Evolutionary conservation across 2,329 filamentous ascomycete species (phyloP), one percentile per base, ranked within the genome.

Genomic region (Atkinsonella hypoxylon): DNA sequence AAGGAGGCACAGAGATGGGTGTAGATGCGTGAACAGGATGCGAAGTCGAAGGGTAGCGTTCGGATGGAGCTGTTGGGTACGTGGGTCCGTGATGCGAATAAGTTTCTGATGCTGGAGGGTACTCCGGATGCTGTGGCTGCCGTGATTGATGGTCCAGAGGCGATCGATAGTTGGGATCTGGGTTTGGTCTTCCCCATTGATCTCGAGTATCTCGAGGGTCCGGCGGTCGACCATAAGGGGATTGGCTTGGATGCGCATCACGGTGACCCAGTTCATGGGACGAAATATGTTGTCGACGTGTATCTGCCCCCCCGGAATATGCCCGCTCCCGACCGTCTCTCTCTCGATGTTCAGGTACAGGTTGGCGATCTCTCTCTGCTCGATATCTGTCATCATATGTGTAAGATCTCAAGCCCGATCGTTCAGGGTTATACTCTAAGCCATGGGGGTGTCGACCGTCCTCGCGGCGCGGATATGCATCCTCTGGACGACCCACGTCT

Each of bases 331-430:
- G 65, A 18, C 67, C 65, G 51, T 73, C 70, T 9, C 70, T 61
- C 45, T 74, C 70, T 8, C 70, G 62, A 42, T 68, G 61, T 39
- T 76, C 72, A 48, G 65, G 63, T 43, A 74, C 74, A 50, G 68
- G 64, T 49, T 70, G 67, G 30, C 72, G 67, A 46, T 77, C 75
- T 43, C 70, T 67, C 49, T 76, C 75, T 13, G 68, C 63, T 51
- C 74, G 68, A 50, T 72, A 79, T 42, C 76, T 73, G 18, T 80
- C 77, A 51, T 82, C 78, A 55, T 75, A 79, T 2, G 63, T 61
- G 48, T 65, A 64, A 3, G 66, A 61, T 45, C 76, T 72, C 13
- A 72, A 57, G 2, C 69, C 65, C 12, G 69, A 66, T 48, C 74
- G 70, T 44, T 81, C 78, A 0, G 71, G 70, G 53, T 77, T 76